Percentiles rank a stretch among this genome's conserved stretches.
Evolutionary conservation across 2,329 filamentous ascomycete genomes (phyloP).

Genomic region (Rhynchosporium secalis): DNA sequence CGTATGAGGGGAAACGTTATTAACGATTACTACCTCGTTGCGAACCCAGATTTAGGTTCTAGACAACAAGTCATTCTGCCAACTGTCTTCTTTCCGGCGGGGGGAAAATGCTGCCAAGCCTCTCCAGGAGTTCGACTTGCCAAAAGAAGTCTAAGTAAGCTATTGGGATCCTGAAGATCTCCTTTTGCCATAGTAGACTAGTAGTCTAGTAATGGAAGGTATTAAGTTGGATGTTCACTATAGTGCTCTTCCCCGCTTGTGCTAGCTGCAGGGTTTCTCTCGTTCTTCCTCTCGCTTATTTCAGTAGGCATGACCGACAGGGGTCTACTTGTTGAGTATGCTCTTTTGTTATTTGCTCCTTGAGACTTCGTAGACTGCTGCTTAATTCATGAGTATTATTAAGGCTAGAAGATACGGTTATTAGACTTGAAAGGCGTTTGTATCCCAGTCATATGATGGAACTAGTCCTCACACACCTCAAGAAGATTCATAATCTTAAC

Average conservation of each 20-base stretch:
- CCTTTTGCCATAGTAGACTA: not conserved
- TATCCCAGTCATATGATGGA: not conserved
- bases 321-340: not conserved
- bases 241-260: not conserved
- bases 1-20: not conserved
- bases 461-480: not conserved
- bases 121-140: not conserved
- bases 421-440: not conserved
- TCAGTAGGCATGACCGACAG: not conserved
- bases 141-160: not conserved
- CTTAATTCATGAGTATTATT: not conserved
- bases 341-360: not conserved
- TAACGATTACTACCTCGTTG: not conserved
- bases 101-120: not conserved
- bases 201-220: not conserved
- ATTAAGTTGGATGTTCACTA: not conserved
- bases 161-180: not conserved
- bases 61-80: not conserved
- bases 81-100: not conserved
- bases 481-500: not conserved
- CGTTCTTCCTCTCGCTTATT: not conserved
- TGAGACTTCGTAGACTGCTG: not conserved
- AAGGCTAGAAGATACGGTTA: not conserved
- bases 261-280: constrained; percentile 1
- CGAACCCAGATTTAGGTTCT: not conserved